A percentile compares a stretch with the other conserved stretches of the same genome.
These are phyloP conservation scores for Yamadazyma epiphylla DNA, from an alignment of 1,139 yeast genomes.

Conservation along the genomic window DNA sequence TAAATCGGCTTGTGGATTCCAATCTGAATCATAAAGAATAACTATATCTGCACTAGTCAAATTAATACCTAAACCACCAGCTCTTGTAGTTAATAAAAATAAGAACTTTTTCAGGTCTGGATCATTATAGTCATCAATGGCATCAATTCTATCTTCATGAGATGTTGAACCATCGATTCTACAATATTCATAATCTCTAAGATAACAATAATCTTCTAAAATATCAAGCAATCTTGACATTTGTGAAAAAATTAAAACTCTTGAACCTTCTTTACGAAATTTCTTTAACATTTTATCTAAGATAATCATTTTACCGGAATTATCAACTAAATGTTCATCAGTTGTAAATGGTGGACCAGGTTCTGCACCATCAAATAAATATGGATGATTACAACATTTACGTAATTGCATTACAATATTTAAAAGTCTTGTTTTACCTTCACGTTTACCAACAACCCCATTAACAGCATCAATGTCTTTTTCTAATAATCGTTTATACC, in stretches of 20 bases:
- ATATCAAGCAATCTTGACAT: slow-evolving; percentile 93
- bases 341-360: slow-evolving; percentile 99
- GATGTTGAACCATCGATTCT: slow-evolving; percentile 94
- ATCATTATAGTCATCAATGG: slow-evolving; percentile 86
- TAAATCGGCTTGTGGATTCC: slow-evolving; percentile 98
- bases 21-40: slow-evolving; percentile 86
- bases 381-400: slow-evolving; percentile 96
- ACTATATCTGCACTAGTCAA: slow-evolving; percentile 92
- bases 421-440: slow-evolving; percentile 83
- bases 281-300: slow-evolving; percentile 78
- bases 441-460: slow-evolving; percentile 84
- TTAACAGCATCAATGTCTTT: slow-evolving; percentile 96
- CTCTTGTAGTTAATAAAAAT: slow-evolving; percentile 88
- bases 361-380: slow-evolving; percentile 95
- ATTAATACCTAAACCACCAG: slow-evolving; percentile 98
- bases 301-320: slow-evolving; percentile 87
- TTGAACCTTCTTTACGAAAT: slow-evolving; percentile 72
- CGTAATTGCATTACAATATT: slow-evolving; percentile 96
- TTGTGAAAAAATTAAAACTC: slow-evolving; percentile 90
- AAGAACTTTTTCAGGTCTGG: slow-evolving; percentile 82
- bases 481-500: slow-evolving; percentile 87
- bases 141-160: slow-evolving; percentile 88
- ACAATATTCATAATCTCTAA: slow-evolving; percentile 81
- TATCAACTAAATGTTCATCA: slow-evolving; percentile 85
- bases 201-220: slow-evolving; percentile 84